Percentiles rank a stretch among this genome's conserved stretches.
Evolutionary conservation across 2,329 filamentous ascomycete species (phyloP).

Genomic region (Fusarium falciforme): DNA sequence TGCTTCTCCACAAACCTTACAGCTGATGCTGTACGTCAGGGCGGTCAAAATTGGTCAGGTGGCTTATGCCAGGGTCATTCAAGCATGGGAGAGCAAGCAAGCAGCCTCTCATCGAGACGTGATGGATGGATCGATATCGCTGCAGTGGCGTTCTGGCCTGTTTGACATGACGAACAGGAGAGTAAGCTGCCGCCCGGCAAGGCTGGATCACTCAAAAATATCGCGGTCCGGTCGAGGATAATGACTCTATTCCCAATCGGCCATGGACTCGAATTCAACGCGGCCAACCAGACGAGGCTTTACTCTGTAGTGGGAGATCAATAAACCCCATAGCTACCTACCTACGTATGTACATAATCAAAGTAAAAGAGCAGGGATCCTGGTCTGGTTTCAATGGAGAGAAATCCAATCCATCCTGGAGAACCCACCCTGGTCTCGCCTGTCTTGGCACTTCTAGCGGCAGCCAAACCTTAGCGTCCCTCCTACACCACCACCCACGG

Average conservation of each 20-base stretch:
- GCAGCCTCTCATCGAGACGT: background rate
- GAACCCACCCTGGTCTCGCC: constrained; percentile 9
- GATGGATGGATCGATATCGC: constrained; percentile 1
- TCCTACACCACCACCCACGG: background rate
- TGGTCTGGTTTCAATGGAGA: background rate
- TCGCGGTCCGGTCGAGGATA: background rate
- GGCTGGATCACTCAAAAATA: background rate
- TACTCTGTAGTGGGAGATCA: background rate
- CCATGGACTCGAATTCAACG: background rate
- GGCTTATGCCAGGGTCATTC: constrained; percentile 1
- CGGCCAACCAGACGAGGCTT: background rate
- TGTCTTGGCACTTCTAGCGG: constrained; percentile 31
- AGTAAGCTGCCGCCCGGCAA: background rate
- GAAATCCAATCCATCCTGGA: background rate
- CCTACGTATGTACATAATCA: background rate
- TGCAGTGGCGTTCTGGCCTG: constrained; percentile 5
- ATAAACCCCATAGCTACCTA: background rate
- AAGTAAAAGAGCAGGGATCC: background rate
- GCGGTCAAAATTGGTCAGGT: constrained; percentile 1
- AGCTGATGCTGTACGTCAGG: background rate
- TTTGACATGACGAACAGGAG: background rate
- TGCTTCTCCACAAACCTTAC: background rate
- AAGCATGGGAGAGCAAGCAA: background rate
- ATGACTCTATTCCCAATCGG: constrained; percentile 11
- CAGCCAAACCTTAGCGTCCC: background rate